Conservation (phyloP, 2,329 filamentous ascomycete species). For the Nannizziopsis barbatae region DNA sequence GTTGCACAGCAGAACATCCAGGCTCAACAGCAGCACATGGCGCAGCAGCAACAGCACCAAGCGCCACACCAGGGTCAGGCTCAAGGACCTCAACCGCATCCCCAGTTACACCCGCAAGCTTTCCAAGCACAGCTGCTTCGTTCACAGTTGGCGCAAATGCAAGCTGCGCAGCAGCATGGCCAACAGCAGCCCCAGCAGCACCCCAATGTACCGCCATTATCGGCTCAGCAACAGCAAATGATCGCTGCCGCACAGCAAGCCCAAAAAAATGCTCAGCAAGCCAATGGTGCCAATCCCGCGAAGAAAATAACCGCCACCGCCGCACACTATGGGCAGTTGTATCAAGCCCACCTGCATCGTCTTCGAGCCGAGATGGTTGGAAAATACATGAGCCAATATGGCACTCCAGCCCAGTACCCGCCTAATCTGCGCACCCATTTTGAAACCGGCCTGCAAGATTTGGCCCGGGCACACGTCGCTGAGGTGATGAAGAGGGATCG, state of each 20-base stretch:
- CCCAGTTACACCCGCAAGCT: slow-evolving; percentile 20
- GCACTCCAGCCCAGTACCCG: slow-evolving; percentile 30
- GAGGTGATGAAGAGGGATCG: slow-evolving; percentile 32
- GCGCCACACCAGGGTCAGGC: not conserved
- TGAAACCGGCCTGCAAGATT: slow-evolving; percentile 27
- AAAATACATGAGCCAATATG: slow-evolving; percentile 30
- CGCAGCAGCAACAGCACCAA: slow-evolving; percentile 18
- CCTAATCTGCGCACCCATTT: slow-evolving; percentile 31
- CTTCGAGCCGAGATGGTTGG: slow-evolving; percentile 30
- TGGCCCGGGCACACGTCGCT: slow-evolving; percentile 28
- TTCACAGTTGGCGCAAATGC: slow-evolving; percentile 30
- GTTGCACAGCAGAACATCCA: slow-evolving; percentile 16
- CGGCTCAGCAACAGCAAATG: slow-evolving; percentile 27
- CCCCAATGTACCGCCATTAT: slow-evolving; percentile 23
- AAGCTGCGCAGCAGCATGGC: slow-evolving; percentile 23
- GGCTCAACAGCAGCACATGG: slow-evolving; percentile 21
- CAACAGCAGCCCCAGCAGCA: slow-evolving; percentile 20
- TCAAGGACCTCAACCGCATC: slow-evolving; percentile 9
- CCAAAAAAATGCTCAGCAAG: slow-evolving; percentile 14
- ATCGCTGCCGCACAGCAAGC: slow-evolving; percentile 29
- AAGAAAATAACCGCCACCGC: slow-evolving; percentile 12
- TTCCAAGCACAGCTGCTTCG: slow-evolving; percentile 32
- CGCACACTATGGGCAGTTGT: slow-evolving; percentile 29
- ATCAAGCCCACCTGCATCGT: slow-evolving; percentile 27
- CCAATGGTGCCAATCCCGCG: slow-evolving; percentile 1